A percentile compares a stretch with the other conserved stretches of the same genome.
phyloP scores from a whole-genome alignment of 441 rosid species.

The Pelargonium cotyledonis region DNA sequence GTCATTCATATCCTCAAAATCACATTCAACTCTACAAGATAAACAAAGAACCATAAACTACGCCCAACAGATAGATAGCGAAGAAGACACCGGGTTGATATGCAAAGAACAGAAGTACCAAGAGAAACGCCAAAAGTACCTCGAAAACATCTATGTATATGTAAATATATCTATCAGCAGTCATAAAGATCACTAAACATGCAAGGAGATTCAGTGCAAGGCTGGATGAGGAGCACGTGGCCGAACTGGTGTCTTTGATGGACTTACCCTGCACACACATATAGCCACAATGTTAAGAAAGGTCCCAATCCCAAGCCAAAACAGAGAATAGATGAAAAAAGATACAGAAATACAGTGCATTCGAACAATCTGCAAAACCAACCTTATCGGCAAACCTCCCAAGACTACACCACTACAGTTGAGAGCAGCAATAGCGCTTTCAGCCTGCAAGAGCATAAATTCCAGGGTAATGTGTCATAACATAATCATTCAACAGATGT shows the following conservation, averaged over 20 bases:
- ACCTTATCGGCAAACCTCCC: constrained; percentile 90
- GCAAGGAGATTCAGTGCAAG: not conserved
- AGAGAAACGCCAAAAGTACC: constrained; percentile 1
- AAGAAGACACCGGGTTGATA: too few species aligned
- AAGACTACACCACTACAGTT: constrained; percentile 76
- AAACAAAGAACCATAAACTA: too few species aligned
- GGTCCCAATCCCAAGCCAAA: constrained; percentile 3
- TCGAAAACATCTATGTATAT: constrained; percentile 3
- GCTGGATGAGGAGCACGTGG: constrained; percentile 11
- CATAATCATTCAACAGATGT: not conserved
- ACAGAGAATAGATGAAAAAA: not conserved
- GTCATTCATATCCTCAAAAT: too few species aligned
- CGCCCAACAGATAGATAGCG: too few species aligned
- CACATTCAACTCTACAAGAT: too few species aligned
- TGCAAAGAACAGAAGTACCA: too few species aligned
- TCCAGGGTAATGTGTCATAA: not conserved
- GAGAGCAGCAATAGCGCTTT: constrained; percentile 89
- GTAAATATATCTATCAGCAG: constrained; percentile 5
- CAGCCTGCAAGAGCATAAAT: constrained; percentile 55
- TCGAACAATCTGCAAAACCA: constrained; percentile 1
- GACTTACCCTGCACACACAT: constrained; percentile 6
- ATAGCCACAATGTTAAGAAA: not conserved
- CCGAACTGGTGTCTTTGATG: constrained; percentile 10
- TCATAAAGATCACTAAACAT: not conserved
- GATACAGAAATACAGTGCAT: not conserved